Evolutionary conservation across 345 rosid genomes (phyloP).

Genomic region (Hibiscus tridactylites): DNA sequence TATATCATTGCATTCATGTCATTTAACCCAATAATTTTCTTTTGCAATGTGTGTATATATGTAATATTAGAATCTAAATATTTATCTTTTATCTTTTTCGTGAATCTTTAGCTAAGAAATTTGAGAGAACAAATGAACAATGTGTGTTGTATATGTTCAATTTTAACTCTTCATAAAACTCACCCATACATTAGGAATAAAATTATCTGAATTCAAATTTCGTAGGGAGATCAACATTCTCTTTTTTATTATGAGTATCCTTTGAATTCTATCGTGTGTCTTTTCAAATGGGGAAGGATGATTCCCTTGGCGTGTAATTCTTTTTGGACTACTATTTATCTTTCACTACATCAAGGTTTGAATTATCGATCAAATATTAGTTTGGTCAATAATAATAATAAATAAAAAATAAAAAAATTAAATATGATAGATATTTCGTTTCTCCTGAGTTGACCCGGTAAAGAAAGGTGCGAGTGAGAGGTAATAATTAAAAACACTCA

Average conservation of each 20-base stretch:
- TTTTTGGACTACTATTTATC: neutral
- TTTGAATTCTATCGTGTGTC: neutral
- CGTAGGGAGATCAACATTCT: no score
- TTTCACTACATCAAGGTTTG: neutral
- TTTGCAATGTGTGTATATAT: no score
- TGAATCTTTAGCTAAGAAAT: slow-evolving; percentile 5
- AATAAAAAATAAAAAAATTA: no score
- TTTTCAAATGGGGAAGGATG: slow-evolving; percentile 17
- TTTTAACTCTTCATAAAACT: no score
- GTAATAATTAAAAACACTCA: neutral
- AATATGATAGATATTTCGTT: no score
- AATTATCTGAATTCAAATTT: no score
- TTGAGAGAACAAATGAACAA: neutral
- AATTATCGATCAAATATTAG: neutral
- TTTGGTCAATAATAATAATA: no score
- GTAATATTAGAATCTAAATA: no score
- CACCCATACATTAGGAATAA: no score
- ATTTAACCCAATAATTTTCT: neutral
- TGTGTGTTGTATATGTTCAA: neutral
- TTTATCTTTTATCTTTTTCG: no score
- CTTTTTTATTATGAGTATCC: no score
- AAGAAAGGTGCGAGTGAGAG: neutral
- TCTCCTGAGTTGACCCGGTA: neutral
- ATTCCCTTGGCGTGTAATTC: slow-evolving; percentile 20
- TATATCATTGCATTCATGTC: neutral